Percentiles rank a stretch among this genome's conserved stretches.
These are phyloP conservation scores for Irpex sp. DNA, from an alignment of 1,284 basidiomycete genomes.

Conservation along the genomic window DNA sequence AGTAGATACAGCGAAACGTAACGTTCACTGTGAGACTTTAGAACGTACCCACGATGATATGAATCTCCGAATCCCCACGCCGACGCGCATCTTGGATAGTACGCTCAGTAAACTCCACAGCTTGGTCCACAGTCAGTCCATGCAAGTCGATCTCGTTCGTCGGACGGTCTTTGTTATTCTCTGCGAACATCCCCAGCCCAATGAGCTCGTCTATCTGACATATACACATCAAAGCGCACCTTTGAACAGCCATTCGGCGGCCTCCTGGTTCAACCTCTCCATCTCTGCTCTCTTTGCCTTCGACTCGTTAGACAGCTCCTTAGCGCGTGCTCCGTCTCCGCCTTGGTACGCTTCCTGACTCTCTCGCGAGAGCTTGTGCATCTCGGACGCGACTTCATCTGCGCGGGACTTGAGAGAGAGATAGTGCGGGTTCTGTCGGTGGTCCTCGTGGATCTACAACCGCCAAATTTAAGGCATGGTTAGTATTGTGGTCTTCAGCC, in stretches of 20 bases:
- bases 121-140: slow-evolving; percentile 92
- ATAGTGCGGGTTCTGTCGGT: slow-evolving; percentile 73
- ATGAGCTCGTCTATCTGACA: not conserved
- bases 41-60: slow-evolving; percentile 80
- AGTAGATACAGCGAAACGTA: not conserved
- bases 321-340: slow-evolving; percentile 79
- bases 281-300: slow-evolving; percentile 80
- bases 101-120: slow-evolving; percentile 67
- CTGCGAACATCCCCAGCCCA: slow-evolving; percentile 33
- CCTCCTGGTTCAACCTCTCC: slow-evolving; percentile 81
- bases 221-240: slow-evolving; percentile 38
- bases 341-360: slow-evolving; percentile 65
- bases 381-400: slow-evolving; percentile 68
- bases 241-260: slow-evolving; percentile 86
- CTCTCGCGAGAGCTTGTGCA: slow-evolving; percentile 66
- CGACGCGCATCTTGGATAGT: slow-evolving; percentile 68
- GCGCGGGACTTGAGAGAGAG: slow-evolving; percentile 67
- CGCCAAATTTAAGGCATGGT: too few relatives aligned
- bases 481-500: too few relatives aligned
- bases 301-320: slow-evolving; percentile 81
- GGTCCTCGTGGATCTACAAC: slow-evolving; percentile 53
- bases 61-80: slow-evolving; percentile 67
- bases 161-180: slow-evolving; percentile 81
- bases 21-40: not conserved
- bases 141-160: slow-evolving; percentile 85